Base-by-base conservation (phyloP, 1,284 basidiomycete species). In the Thelephora terrestris region DNA sequence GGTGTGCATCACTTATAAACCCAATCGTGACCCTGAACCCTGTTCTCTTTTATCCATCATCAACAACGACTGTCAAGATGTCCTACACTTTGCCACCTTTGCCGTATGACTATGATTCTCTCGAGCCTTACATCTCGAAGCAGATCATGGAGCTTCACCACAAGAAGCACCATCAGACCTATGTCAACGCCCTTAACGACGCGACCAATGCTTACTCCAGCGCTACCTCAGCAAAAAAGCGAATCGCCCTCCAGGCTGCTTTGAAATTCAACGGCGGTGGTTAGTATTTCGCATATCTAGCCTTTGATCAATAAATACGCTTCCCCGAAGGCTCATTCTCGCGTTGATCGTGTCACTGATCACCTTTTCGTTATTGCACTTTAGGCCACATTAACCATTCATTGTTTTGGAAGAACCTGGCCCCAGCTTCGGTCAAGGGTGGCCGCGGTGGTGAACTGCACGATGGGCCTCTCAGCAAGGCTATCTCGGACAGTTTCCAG, bases 341-440 rank as follows among this genome's bases (percentile, higher is more conserved):
- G 5, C 18, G 6, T 16, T 21, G 37, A 16, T 0, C 24, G 25
- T 38, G 25, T 25, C 47, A 35, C 17, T 14, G 7, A 29, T 48
- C 29, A 6, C 9, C 29, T 10, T 12, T 10, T 32, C 9, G 14
- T 10, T 32, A 32, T 32, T 12, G 29, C 29, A 44, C 18, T 39
- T 48, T 58, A 84, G 83, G 85, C 5, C 87, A 90, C 66, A 86
- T 90, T 71, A 92, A 91, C 73, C 91, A 94, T 74, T 82, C 88
- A 25, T 78, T 95, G 55, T 95, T 95, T 76, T 94, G 91, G 92
- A 86, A 84, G 73, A 94, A 91, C 74, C 75, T 91, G 51, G 78
- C 85, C 3, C 73, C 20, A 70, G 67, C 49, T 59, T 23, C 64
- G 71, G 16, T 66, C 68, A 3, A 61, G 68, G 52, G 68, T 68